phyloP scores from a whole-genome alignment of 768 basidiomycete genomes.

The Russula brevipes region DNA sequence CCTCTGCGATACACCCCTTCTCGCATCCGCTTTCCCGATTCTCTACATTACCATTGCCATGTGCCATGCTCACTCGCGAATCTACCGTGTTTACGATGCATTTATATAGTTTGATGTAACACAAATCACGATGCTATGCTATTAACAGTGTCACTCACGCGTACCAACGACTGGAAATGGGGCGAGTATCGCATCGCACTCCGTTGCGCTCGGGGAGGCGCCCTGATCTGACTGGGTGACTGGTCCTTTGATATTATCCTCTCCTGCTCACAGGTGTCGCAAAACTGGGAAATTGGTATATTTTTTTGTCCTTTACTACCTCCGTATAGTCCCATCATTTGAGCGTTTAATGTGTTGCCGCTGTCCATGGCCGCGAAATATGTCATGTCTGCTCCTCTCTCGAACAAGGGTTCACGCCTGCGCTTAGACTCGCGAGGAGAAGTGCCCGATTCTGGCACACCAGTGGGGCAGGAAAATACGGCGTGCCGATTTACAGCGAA shows the following conservation, averaged over 20 bases:
- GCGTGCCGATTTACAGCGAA: conserved; percentile 50
- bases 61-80: background rate
- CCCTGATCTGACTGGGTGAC: too few relatives aligned
- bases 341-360: background rate
- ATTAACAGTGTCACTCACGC: background rate
- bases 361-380: conserved; percentile 59
- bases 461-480: conserved; percentile 59
- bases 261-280: too few relatives aligned
- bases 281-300: too few relatives aligned
- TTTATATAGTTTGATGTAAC: conserved; percentile 12
- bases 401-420: conserved; percentile 52
- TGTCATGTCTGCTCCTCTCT: conserved; percentile 54
- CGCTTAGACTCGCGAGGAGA: conserved; percentile 19
- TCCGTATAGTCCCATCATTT: too few relatives aligned
- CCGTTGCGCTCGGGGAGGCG: too few relatives aligned
- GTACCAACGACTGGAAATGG: too few relatives aligned
- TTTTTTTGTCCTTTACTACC: too few relatives aligned
- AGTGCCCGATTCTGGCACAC: conserved; percentile 1
- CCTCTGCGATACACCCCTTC: conserved; percentile 13
- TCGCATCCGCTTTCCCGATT: background rate
- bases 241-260: too few relatives aligned
- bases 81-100: conserved; percentile 2
- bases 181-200: too few relatives aligned
- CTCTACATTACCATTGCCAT: background rate
- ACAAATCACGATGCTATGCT: conserved; percentile 2